Base-by-base conservation (phyloP, 257 asterid species). In the Knoxia roxburghii region DNA sequence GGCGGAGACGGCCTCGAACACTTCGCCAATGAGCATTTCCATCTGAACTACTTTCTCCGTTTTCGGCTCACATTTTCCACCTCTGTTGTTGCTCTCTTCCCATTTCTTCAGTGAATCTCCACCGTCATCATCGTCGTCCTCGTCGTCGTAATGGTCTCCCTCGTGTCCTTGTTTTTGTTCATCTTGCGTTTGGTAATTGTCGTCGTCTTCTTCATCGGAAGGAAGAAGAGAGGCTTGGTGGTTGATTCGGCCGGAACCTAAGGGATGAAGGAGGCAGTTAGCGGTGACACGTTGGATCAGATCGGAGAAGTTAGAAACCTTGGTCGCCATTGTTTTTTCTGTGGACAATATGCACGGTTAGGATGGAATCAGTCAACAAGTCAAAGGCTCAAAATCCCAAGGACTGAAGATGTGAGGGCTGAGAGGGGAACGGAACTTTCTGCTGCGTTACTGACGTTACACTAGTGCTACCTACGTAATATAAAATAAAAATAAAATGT, bases 241-340 rank as follows among this genome's bases (percentile, higher is more conserved):
- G 64, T 50, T 75, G 78, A 74, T 74, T 53, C 82, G 83, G 58
- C 80, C 56, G 74, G 87, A 76, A 56, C 83, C 70, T 67, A 87
- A 83, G 24, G 98, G 96, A 74, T 84, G 84, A 82, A 90, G 97
- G 77, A 90, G 89, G 79, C 99, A 94, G 41, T 94, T 84, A 37
- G 95, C 89, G 46, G 99, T 90, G 82, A 88, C 95, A 12, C 99
- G 88, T 49, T 94, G 99, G 87, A 94, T 86, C 80, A 90, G 89
- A 86, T 90, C 93, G 77, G 99, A 90, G 86, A 94, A 86, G 63
- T 85, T 94, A 78, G 95, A 86, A 60, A 78, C 90, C 77, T 82
- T 90, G 74, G 52, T 76, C 14, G 89, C 80, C 99, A 93, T 93
- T 76, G 4, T 76, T 84, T 78, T 78, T 77, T 30, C 41, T 37